Evolutionary conservation across 768 basidiomycete genomes (phyloP), one percentile per base, ranked within the genome.

Genomic region (Trametes elegans): DNA sequence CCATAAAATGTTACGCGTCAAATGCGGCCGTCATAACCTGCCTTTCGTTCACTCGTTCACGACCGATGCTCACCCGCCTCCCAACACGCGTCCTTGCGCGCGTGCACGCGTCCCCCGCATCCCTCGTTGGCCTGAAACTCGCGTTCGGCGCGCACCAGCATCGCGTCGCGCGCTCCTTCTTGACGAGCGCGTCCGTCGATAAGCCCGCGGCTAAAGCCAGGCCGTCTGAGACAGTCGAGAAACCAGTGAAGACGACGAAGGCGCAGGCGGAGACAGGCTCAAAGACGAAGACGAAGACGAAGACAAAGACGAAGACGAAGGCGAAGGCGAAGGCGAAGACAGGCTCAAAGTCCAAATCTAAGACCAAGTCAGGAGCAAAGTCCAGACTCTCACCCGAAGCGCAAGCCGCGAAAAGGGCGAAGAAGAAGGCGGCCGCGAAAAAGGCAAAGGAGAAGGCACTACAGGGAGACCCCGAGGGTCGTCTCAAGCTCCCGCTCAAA

Each of bases 1-100:
- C 34, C 34, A 35, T 35, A 35, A 13, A 35, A n/a, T n/a, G n/a
- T n/a, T n/a, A n/a, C n/a, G n/a, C n/a, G n/a, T n/a, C n/a, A 35
- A 35, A 35, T n/a, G 13, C 34, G 31, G 6, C 34, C 34, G 34
- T 24, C 21, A 23, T 23, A 19, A 41, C 45, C 26, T 5, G 34
- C 11, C 29, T 32, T 31, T n/a, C 21, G 19, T 13, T 19, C 19
- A 10, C 19, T n/a, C 55, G 13, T 35, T 41, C 42, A 38, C 57
- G 14, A 52, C 47, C 19, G 34, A 63, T 63, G 62, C 27, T 60
- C 26, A 18, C 55, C 26, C 45, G 39, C 21, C 36, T 63, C 28
- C 45, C 34, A 14, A 43, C 34, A 49, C 62, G 59, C 54, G 59
- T 54, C 23, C 19, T 55, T 11, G n/a, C 57, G 24, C 62, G 62